Conservation (phyloP, 75 land plant genomes). For the Cunninghamia lanceolata region DNA sequence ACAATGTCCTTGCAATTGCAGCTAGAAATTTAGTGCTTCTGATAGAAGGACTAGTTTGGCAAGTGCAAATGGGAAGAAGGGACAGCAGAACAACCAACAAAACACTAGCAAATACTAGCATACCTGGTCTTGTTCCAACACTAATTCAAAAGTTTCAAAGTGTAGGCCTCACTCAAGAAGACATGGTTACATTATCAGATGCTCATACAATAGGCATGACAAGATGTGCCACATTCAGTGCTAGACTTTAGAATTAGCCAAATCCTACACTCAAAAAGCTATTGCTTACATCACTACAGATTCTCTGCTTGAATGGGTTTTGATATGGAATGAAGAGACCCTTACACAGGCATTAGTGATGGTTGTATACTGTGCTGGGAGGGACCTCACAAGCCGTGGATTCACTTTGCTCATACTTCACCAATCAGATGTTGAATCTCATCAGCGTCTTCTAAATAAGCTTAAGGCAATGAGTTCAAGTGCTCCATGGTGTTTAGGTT, state of each 20-base stretch:
- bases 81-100: slow-evolving; percentile 66
- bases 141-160: slow-evolving; percentile 40
- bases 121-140: slow-evolving; percentile 61
- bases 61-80: slow-evolving; percentile 50
- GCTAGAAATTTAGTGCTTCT: slow-evolving; percentile 10
- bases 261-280: too few species aligned
- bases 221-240: too few species aligned
- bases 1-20: neutral
- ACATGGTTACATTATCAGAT: slow-evolving; percentile 85
- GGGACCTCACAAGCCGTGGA: slow-evolving; percentile 22
- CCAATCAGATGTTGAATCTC: slow-evolving; percentile 35
- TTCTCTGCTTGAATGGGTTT: too few species aligned
- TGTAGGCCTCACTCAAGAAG: slow-evolving; percentile 55
- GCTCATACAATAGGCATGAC: too few species aligned
- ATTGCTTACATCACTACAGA: too few species aligned
- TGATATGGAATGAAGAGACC: slow-evolving; percentile 30
- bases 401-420: slow-evolving; percentile 29
- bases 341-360: slow-evolving; percentile 46
- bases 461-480: slow-evolving; percentile 68
- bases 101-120: slow-evolving; percentile 33
- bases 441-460: slow-evolving; percentile 29
- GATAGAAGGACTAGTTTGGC: slow-evolving; percentile 61
- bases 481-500: slow-evolving; percentile 84
- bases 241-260: too few species aligned
- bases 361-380: slow-evolving; percentile 35